phyloP scores from a whole-genome alignment of 148 eudicot species.

The Camellia japonica region DNA sequence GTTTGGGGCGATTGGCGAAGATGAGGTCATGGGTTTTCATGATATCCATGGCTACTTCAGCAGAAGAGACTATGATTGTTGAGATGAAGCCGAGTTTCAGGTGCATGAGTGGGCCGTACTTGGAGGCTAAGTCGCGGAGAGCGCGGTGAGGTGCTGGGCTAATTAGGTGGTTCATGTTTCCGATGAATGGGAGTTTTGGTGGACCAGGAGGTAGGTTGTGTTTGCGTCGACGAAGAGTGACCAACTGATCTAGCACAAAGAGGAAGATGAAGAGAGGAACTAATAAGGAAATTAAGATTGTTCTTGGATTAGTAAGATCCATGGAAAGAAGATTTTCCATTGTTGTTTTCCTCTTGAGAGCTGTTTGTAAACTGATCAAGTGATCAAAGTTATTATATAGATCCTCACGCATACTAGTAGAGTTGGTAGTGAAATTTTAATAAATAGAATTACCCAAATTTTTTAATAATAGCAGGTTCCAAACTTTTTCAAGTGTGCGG shows the following conservation, averaged over 20 bases:
- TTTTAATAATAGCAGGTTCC: too few species aligned
- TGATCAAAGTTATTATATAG: too few species aligned
- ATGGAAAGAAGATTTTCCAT: neutral
- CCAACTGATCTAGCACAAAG: neutral
- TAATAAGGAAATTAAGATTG: neutral
- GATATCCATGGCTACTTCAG: conserved; percentile 7
- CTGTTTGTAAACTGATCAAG: too few species aligned
- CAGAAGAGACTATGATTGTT: conserved; percentile 6
- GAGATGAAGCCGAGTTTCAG: conserved; percentile 12
- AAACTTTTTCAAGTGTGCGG: too few species aligned
- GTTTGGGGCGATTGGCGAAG: conserved; percentile 3
- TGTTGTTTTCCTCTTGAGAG: neutral
- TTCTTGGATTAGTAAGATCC: neutral
- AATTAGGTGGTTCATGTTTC: conserved; percentile 12
- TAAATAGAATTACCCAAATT: too few species aligned
- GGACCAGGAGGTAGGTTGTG: conserved; percentile 17
- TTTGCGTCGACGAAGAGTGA: neutral
- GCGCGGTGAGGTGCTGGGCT: conserved; percentile 10
- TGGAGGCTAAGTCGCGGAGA: conserved; percentile 1
- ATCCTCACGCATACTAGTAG: too few species aligned
- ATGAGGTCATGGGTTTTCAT: conserved; percentile 11
- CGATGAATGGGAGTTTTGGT: conserved; percentile 13
- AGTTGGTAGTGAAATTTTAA: too few species aligned
- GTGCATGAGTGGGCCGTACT: conserved; percentile 16
- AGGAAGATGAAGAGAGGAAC: conserved; percentile 1